phyloP scores from a whole-genome alignment of 2,329 filamentous ascomycete genomes.

The Bipolaris oryzae region DNA sequence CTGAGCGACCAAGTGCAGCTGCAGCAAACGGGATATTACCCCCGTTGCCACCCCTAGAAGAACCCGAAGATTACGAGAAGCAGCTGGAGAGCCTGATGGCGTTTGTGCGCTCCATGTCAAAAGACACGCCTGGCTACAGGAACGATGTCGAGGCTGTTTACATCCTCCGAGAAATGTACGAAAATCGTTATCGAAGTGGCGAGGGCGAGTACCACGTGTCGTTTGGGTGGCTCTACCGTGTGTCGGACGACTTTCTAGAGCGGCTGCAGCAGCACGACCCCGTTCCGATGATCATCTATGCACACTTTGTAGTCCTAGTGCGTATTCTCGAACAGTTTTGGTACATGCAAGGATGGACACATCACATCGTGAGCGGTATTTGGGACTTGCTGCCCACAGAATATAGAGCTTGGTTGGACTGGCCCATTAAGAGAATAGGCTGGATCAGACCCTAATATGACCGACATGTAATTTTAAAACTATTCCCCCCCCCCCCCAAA shows the following conservation, averaged over 20 bases:
- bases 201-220: conserved; percentile 35
- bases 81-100: conserved; percentile 26
- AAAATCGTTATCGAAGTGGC: conserved; percentile 27
- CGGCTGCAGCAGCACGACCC: conserved; percentile 31
- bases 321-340: conserved; percentile 37
- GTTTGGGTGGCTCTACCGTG: conserved; percentile 36
- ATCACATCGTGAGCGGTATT: conserved; percentile 36
- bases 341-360: conserved; percentile 42
- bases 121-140: conserved; percentile 1
- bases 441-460: conserved; percentile 29
- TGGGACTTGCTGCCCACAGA: conserved; percentile 25
- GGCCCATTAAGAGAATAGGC: conserved; percentile 30
- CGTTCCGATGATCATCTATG: conserved; percentile 31
- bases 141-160: conserved; percentile 18
- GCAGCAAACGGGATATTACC: conserved; percentile 11
- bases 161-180: conserved; percentile 28
- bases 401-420: conserved; percentile 30
- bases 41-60: conserved; percentile 16
- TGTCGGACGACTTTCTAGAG: conserved; percentile 32
- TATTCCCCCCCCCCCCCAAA: too few relatives aligned
- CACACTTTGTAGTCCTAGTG: conserved; percentile 36
- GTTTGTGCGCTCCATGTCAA: conserved; percentile 15
- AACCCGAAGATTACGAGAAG: conserved; percentile 24
- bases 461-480: neutral
- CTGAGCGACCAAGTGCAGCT: conserved; percentile 17